Evolutionary conservation across 2,329 filamentous ascomycete species (phyloP).

Genomic region (Tolypocladium tundrense): DNA sequence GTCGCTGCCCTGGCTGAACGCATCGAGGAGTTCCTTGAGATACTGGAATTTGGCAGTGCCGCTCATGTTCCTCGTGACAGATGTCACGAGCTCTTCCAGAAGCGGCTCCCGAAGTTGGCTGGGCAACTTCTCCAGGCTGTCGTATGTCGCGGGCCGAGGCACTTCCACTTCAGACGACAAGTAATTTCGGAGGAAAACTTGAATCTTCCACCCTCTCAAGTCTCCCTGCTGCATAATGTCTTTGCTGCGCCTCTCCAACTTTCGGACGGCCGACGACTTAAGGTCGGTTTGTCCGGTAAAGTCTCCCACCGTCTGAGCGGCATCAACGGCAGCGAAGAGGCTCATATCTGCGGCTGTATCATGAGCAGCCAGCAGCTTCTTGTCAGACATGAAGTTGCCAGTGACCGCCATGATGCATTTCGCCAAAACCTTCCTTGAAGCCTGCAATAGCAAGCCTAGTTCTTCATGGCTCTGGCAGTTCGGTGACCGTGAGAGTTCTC

Average conservation of each 20-base stretch:
- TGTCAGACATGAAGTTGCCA: slow-evolving; percentile 17
- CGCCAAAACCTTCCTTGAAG: slow-evolving; percentile 16
- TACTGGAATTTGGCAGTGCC: slow-evolving; percentile 24
- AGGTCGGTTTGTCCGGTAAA: slow-evolving; percentile 11
- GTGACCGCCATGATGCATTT: slow-evolving; percentile 15
- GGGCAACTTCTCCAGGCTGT: slow-evolving; percentile 16
- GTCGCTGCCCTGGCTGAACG: slow-evolving; percentile 17
- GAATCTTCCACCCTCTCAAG: slow-evolving; percentile 34
- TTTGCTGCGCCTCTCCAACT: slow-evolving; percentile 24
- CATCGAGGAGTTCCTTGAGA: slow-evolving; percentile 24
- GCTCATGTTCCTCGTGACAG: slow-evolving; percentile 22
- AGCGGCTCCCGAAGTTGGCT: slow-evolving; percentile 18
- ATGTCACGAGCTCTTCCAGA: slow-evolving; percentile 19
- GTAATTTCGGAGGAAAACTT: slow-evolving; percentile 30
- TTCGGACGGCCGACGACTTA: slow-evolving; percentile 20
- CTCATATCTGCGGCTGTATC: slow-evolving; percentile 12
- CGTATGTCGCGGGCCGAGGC: slow-evolving; percentile 22
- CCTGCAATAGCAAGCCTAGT: slow-evolving; percentile 12
- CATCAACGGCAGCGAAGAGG: slow-evolving; percentile 23
- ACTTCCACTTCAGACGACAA: slow-evolving; percentile 21
- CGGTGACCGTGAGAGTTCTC: slow-evolving; percentile 16
- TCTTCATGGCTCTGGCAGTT: slow-evolving; percentile 14
- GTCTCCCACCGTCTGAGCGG: slow-evolving; percentile 12
- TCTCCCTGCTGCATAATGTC: slow-evolving; percentile 23
- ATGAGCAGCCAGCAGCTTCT: slow-evolving; percentile 16